Evolutionary conservation across 202 grass and related monocot species (phyloP).

Genomic region (Carex sylvatica): DNA sequence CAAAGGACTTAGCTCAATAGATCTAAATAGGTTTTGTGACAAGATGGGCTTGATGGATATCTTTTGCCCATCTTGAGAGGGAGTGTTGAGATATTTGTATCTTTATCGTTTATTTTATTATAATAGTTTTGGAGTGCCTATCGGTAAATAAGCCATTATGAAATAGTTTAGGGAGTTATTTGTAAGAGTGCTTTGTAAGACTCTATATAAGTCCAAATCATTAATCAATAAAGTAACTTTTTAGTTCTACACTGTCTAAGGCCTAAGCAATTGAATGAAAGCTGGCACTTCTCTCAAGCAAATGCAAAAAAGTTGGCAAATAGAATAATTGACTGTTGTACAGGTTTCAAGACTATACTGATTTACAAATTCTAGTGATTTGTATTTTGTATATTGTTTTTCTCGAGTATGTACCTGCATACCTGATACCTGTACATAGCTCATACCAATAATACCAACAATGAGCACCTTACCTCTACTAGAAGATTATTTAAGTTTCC

Average conservation of each 20-base stretch:
- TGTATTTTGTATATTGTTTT: neutral
- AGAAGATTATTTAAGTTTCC: slow-evolving; percentile 43
- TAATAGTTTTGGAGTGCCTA: no score
- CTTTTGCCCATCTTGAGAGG: no score
- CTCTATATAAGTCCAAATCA: no score
- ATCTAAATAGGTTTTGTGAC: no score
- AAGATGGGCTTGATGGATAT: no score
- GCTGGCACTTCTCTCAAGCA: neutral
- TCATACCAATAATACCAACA: neutral
- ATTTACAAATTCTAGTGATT: neutral
- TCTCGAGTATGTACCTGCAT: neutral
- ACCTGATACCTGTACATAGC: neutral
- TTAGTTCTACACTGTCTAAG: neutral
- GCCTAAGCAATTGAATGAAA: slow-evolving; percentile 2
- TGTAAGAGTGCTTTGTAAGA: no score
- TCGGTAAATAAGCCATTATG: no score
- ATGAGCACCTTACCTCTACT: slow-evolving; percentile 23
- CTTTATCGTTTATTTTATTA: no score
- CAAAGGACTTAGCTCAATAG: no score
- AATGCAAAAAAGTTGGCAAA: neutral
- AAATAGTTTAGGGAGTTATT: no score
- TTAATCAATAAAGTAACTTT: no score
- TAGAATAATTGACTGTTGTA: slow-evolving; percentile 5
- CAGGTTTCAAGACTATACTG: neutral
- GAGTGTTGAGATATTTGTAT: no score